Evolutionary conservation across 2,329 filamentous ascomycete genomes (phyloP), one percentile per base, ranked within the genome.

Genomic region (Curvularia spicifera): DNA sequence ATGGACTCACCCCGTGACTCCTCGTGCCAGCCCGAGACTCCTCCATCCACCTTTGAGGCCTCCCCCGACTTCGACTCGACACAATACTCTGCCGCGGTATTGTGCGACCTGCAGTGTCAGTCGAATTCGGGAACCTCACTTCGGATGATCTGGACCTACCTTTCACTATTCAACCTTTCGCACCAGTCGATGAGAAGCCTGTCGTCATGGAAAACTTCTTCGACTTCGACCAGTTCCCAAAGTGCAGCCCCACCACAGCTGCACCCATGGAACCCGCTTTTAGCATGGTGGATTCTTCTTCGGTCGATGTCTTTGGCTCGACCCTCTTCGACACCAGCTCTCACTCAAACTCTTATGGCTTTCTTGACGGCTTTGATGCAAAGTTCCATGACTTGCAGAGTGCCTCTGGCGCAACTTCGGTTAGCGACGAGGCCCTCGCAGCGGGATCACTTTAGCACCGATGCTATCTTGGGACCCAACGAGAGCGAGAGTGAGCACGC

Each of bases 1-100:
- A 71, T 76, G 63, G 75, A 77, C 67, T 77, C 75, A 33, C 75
- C 75, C 53, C 71, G 72, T 60, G 75, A 76, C 57, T 71, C 71
- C 39, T 75, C 71, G 37, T 76, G 73, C 64, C 65, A 70, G 50
- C 76, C 77, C 50, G 74, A 78, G 64, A 78, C 77, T 33, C 77
- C 76, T 48, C 65, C 65, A 59, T 78, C 77, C 66, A 65, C 70
- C 56, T 69, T 69, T 55, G 76, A 79, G 71, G 78, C 79, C 78
- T 77, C 67, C 45, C 66, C 81, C 82, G 85, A 89, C 81, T 85
- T 91, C 87, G 91, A 96, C 86, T 82, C 87, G 95, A 95, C 93
- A 97, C 95, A 97, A 97, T 93, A 96, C 97, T 93, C 95, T 98
- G 95, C 95, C 85, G 95, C 86, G 93, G 89, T 97, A 94, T 97